Evolutionary conservation across 2,329 filamentous ascomycete genomes (phyloP).

Genomic region (Colletotrichum sp.): DNA sequence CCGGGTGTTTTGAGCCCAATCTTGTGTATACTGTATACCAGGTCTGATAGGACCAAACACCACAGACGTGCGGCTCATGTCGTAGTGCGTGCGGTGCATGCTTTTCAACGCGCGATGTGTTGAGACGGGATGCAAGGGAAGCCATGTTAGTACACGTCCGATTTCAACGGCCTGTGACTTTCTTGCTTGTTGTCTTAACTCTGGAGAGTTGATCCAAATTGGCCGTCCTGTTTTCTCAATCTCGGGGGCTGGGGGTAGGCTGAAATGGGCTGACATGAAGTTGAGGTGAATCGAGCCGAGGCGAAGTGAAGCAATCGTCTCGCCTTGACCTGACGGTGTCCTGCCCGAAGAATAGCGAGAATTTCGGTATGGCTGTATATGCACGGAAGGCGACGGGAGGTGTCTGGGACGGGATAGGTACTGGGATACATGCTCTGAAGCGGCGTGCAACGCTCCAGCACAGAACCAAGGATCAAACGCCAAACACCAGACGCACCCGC

Average conservation of each 20-base stretch:
- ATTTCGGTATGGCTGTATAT: neutral
- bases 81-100: neutral
- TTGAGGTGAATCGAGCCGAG: neutral
- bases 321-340: neutral
- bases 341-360: neutral
- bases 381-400: neutral
- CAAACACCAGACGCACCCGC: conserved; percentile 11
- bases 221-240: neutral
- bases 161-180: neutral
- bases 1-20: neutral
- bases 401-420: neutral
- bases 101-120: neutral
- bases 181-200: neutral
- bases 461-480: neutral
- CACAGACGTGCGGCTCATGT: neutral
- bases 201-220: neutral
- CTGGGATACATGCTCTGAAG: neutral
- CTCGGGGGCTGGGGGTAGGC: neutral
- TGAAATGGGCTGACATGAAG: neutral
- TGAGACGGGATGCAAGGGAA: neutral
- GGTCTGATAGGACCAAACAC: neutral
- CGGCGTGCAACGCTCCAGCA: neutral
- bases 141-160: neutral
- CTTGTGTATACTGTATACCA: neutral
- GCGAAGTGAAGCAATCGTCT: neutral